Percentiles rank a stretch among this genome's conserved stretches.
Conservation (phyloP, 805 yeast species). For the Wickerhamiella australiensis region DNA sequence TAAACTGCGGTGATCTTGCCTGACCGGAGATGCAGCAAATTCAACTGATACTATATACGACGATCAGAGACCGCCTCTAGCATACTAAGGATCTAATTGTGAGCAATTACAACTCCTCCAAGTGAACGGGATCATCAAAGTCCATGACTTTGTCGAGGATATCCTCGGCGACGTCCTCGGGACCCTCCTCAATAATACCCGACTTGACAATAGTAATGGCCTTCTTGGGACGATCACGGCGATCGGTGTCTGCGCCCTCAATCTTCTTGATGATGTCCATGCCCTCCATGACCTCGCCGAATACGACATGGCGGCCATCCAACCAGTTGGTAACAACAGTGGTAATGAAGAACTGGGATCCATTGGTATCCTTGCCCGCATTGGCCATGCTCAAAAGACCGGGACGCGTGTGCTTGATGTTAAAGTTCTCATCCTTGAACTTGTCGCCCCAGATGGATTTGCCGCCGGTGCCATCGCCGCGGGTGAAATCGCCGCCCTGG, state of each 20-base stretch:
- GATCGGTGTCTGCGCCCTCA: slow-evolving; percentile 57
- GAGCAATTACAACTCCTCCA: slow-evolving; percentile 4
- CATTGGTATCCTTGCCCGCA: slow-evolving; percentile 60
- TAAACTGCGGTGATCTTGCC: no score
- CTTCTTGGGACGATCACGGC: slow-evolving; percentile 60
- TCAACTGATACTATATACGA: no score
- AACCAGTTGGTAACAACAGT: slow-evolving; percentile 87
- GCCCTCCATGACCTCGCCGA: slow-evolving; percentile 82
- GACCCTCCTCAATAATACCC: slow-evolving; percentile 42
- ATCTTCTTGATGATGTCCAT: slow-evolving; percentile 66
- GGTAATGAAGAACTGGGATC: slow-evolving; percentile 91
- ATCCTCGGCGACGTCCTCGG: not conserved
- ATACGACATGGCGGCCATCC: slow-evolving; percentile 89
- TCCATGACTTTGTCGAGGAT: slow-evolving; percentile 10
- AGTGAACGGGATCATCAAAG: slow-evolving; percentile 12
- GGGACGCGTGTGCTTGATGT: slow-evolving; percentile 46
- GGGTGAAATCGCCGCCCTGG: slow-evolving; percentile 80
- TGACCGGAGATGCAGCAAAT: no score
- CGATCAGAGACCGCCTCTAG: no score
- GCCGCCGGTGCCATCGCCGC: slow-evolving; percentile 57
- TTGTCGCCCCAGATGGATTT: slow-evolving; percentile 61
- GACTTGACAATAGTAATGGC: slow-evolving; percentile 52
- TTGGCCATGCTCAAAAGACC: slow-evolving; percentile 67
- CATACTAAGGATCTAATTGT: no score
- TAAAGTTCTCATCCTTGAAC: slow-evolving; percentile 67